phyloP scores from a whole-genome alignment of 139 green algal species.

The Volvox africanus region DNA sequence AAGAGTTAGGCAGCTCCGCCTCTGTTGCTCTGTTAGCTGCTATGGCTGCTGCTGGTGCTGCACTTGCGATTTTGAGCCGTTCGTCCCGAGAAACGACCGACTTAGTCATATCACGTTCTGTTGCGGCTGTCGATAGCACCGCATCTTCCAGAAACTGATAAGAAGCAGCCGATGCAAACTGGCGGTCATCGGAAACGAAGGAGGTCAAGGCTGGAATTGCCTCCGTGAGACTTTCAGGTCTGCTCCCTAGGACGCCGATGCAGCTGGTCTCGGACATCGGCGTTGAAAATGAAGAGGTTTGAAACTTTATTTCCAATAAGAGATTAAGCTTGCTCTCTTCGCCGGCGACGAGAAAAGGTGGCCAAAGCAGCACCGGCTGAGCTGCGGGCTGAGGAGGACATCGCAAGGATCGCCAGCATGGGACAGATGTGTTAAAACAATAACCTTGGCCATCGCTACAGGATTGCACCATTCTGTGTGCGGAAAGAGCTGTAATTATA shows the following conservation, averaged over 20 bases:
- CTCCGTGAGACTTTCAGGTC: background rate
- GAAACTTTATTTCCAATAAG: background rate
- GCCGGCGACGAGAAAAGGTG: background rate
- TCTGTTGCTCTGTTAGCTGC: background rate
- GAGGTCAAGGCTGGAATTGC: background rate
- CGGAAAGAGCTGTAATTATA: no score
- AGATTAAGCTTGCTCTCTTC: background rate
- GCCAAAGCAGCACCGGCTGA: background rate
- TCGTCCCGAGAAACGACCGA: background rate
- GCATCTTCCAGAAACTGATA: background rate
- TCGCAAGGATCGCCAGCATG: no score
- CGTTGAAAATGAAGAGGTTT: background rate
- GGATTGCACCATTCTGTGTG: no score
- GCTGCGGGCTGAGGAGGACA: background rate
- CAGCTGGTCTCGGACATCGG: background rate
- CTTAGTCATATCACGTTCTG: background rate
- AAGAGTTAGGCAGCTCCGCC: background rate
- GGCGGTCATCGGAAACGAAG: background rate
- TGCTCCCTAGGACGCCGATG: background rate
- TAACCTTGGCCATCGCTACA: no score
- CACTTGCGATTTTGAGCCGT: background rate
- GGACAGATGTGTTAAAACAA: no score
- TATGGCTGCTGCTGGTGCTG: background rate
- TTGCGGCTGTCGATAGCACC: background rate
- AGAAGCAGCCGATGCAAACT: background rate